These are phyloP conservation scores for Tetrapisispora fleetii DNA, from an alignment of 805 yeast species.

Conservation along the genomic window DNA sequence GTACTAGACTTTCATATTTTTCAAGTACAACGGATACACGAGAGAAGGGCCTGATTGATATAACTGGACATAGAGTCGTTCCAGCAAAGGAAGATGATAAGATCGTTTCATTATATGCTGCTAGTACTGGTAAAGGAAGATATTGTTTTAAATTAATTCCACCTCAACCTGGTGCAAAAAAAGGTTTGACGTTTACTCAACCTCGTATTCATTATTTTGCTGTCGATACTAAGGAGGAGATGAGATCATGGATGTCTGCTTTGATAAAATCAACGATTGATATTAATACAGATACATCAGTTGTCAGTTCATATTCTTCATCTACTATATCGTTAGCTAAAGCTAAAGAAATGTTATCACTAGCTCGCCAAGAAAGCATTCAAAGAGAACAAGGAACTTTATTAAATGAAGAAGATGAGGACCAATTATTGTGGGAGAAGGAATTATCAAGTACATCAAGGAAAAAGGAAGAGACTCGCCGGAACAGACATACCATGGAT, in stretches of 20 bases:
- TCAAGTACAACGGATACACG: conserved; percentile 63
- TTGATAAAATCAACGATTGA: conserved; percentile 94
- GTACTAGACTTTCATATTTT: conserved; percentile 86
- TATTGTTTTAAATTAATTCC: conserved; percentile 88
- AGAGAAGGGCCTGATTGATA: conserved; percentile 90
- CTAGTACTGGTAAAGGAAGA: conserved; percentile 89
- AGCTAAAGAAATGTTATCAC: conserved; percentile 79
- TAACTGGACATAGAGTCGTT: conserved; percentile 85
- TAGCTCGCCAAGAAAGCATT: conserved; percentile 67
- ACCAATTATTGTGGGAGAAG: conserved; percentile 24
- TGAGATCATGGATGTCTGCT: conserved; percentile 93
- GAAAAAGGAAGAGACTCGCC: conserved; percentile 1
- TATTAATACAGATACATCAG: conserved; percentile 85
- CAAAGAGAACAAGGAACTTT: conserved; percentile 35
- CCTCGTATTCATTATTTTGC: conserved; percentile 96
- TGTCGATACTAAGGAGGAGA: conserved; percentile 80
- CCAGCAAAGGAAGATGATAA: conserved; percentile 81
- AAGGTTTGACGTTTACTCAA: conserved; percentile 92
- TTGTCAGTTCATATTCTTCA: conserved; percentile 82
- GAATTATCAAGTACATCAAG: conserved; percentile 6
- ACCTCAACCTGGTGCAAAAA: conserved; percentile 94
- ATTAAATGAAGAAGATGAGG: conserved; percentile 25
- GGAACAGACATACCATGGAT: conserved; percentile 1
- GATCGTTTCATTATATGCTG: conserved; percentile 77
- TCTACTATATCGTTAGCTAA: conserved; percentile 86